Base-by-base conservation (phyloP, 805 yeast species). In the Jamesozyma gamospora region DNA sequence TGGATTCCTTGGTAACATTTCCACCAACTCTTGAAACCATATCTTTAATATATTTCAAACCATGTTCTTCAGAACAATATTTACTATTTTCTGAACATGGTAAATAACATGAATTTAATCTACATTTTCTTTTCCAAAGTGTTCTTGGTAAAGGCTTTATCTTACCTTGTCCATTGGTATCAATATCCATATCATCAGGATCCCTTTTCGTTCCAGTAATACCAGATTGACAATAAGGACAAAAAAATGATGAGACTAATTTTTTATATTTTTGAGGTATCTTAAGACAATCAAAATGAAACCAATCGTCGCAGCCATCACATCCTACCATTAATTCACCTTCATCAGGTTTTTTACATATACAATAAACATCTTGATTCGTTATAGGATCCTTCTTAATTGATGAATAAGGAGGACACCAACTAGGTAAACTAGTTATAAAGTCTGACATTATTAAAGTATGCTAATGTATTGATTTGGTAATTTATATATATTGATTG, bases 291-390 rank as follows among this genome's bases (percentile, higher is more conserved):
- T 63, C 65, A 59, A 87, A 84, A 60, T 88, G 96, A 55, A 71
- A 88, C 96, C 96, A 88, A 42, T 85, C 95, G 52, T 86, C 95
- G 61, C 96, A 88, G 5, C 85, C 88, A 56, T 87, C 96, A 56
- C 96, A 87, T 0, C 82, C 85, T n/a, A 88, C 82, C 96, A 88
- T 88, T 55, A 87, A 63, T 42, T 75, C 79, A 1, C 88, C 92
- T 43, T 71, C 69, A 51, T 88, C 96, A 0, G 86, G 81, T 44
- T 71, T 72, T 29, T 92, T 69, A 56, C 96, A 87, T 0, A 79
- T 62, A 56, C 96, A 87, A 51, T 69, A 86, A 6, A 82, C 63
- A 48, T 79, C 84, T 46, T 79, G 82, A 17, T 79, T 53, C 1
- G 56, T 56, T 3, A 21, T 30, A 1, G 51, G 47, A 37, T 53